Evolutionary conservation across 345 rosid genomes (phyloP), one percentile per base, ranked within the genome.

Genomic region (Salix udensis): DNA sequence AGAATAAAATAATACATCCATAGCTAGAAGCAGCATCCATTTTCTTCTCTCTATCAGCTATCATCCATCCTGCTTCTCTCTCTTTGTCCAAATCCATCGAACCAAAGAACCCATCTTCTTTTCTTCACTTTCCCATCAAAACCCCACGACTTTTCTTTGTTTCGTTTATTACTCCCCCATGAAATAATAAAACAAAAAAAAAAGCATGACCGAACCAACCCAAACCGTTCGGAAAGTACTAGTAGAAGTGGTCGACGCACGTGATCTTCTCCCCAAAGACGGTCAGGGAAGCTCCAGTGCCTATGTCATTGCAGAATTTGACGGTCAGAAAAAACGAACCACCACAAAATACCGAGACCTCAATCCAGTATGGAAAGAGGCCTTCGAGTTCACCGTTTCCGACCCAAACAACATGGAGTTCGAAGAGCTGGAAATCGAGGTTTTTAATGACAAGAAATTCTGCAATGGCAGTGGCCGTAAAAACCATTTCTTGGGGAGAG

Each of bases 281-380:
- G 99, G 99, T 6, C 93, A 91, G 81, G 99, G 99, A 7, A 96
- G 98, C 84, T 92, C 99, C 72, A 93, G 96, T 72, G 89, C 98
- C 4, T 96, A 91, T 78, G 97, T 92, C 31, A 76, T 89, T 64
- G 97, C 83, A 18, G 96, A 92, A 65, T 96, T 96, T 78, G 99
- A 93, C 78, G 88, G 94, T 48, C 98, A 93, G 72, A 86, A 83
- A 58, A 86, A 81, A 84, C 89, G 92, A 21, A 92, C 94, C 73
- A 72, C 90, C 16, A 96, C 99, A 3, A 88, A 72, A 79, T 86
- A 73, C 81, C 91, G 97, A 16, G 92, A 93, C 82, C 90, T 96
- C 40, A 96, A 91, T 86, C 99, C 98, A 0, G 79, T 86, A 10
- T 96, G 98, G 99, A 86, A 91, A 78, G 99, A 96, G 91, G 67